phyloP scores from a whole-genome alignment of 257 asterid species.

The Nemophila menziesii region DNA sequence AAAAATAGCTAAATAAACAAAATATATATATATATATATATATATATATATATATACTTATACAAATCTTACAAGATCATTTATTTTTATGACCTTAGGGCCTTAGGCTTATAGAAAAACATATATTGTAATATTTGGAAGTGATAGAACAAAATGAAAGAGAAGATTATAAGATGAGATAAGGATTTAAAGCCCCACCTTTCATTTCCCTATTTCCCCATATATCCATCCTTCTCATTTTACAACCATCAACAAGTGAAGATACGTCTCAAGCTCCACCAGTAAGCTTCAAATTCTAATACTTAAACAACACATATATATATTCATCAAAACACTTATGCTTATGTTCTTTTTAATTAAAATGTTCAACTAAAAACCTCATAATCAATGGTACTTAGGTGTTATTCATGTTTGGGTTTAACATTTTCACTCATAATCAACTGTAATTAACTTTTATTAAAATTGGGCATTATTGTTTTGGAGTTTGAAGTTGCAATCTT shows the following conservation, averaged over 20 bases:
- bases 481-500: no score
- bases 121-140: not conserved
- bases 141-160: not conserved
- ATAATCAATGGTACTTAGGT: not conserved
- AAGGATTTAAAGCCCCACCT: conserved; percentile 38
- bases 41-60: no score
- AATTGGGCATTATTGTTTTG: not conserved
- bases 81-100: no score
- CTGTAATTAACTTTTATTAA: no score
- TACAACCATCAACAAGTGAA: not conserved
- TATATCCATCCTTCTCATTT: not conserved
- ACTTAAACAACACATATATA: not conserved
- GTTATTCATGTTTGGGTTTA: not conserved
- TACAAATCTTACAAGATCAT: no score
- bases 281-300: conserved; percentile 3
- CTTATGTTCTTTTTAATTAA: not conserved
- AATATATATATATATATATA: no score
- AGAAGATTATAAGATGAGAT: conserved; percentile 28
- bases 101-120: not conserved
- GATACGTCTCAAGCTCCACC: not conserved
- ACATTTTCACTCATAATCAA: not conserved
- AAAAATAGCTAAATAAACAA: no score
- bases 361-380: not conserved
- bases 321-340: not conserved
- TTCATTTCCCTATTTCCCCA: conserved; percentile 18